Evolutionary conservation across 1,139 yeast species (phyloP).

Genomic region (Blastobotrys buckinghamii): DNA sequence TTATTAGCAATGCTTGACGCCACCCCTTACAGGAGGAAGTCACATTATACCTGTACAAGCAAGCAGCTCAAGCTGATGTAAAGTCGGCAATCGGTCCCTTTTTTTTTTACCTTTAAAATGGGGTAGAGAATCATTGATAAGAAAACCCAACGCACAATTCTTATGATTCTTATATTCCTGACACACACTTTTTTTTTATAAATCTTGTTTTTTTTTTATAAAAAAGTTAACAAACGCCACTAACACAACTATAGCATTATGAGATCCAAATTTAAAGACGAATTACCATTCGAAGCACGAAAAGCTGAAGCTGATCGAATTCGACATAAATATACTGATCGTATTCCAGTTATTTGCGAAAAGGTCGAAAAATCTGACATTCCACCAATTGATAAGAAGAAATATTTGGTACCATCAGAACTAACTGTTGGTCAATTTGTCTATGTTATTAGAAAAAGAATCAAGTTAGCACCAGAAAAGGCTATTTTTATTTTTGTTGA

Average conservation of each 20-base stretch:
- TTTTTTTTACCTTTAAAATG: too few species aligned
- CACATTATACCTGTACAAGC: too few species aligned
- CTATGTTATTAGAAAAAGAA: slow-evolving; percentile 92
- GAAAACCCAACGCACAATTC: too few species aligned
- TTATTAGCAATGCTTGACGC: too few species aligned
- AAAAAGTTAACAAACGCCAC: too few species aligned
- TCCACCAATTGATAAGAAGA: slow-evolving; percentile 93
- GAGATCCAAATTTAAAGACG: slow-evolving; percentile 93
- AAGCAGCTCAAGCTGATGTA: too few species aligned
- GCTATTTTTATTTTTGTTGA: slow-evolving; percentile 95
- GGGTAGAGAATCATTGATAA: too few species aligned
- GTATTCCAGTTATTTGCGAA: slow-evolving; percentile 95
- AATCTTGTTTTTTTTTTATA: too few species aligned
- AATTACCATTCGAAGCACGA: slow-evolving; percentile 89
- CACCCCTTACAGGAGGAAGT: too few species aligned
- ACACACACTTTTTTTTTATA: too few species aligned
- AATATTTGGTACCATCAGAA: slow-evolving; percentile 93
- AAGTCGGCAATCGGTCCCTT: too few species aligned
- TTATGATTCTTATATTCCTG: too few species aligned
- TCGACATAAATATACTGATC: slow-evolving; percentile 79
- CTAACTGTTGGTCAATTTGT: slow-evolving; percentile 97
- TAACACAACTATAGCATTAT: slow-evolving; percentile 24
- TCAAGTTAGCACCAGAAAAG: slow-evolving; percentile 93
- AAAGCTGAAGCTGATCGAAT: slow-evolving; percentile 93
- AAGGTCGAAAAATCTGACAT: slow-evolving; percentile 96